Conservation (phyloP, 495 filamentous ascomycete species). For the Lepidopterella palustris region DNA sequence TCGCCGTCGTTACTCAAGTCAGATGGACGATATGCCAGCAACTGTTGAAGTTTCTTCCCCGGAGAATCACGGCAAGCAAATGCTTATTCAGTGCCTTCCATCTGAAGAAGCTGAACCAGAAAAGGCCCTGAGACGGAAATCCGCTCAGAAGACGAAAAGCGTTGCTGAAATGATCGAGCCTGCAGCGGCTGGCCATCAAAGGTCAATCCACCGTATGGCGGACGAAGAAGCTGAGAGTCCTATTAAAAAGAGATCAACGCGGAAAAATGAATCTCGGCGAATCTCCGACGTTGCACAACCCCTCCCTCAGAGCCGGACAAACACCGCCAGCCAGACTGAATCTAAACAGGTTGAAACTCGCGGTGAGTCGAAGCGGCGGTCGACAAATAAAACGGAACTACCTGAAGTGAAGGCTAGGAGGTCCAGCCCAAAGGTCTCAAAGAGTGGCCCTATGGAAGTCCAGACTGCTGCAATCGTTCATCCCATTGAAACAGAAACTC, state of each 20-base stretch:
- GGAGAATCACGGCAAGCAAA: neutral
- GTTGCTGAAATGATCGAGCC: slow-evolving; percentile 6
- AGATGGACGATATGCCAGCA: neutral
- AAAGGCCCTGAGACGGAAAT: slow-evolving; percentile 8
- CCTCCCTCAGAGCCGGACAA: neutral
- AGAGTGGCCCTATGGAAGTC: neutral
- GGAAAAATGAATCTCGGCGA: neutral
- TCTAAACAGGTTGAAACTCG: neutral
- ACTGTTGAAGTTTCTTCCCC: neutral
- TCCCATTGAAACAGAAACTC: neutral
- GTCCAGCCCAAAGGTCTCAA: neutral
- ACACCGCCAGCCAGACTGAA: neutral
- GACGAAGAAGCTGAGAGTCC: slow-evolving; percentile 1
- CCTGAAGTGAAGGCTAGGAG: neutral
- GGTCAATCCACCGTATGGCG: neutral
- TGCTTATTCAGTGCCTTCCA: slow-evolving; percentile 1
- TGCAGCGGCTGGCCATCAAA: neutral
- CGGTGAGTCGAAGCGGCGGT: neutral
- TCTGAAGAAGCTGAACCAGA: neutral
- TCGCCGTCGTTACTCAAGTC: neutral
- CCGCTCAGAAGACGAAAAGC: neutral
- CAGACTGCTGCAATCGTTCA: neutral
- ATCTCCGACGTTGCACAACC: neutral
- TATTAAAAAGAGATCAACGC: slow-evolving; percentile 8
- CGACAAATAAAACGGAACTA: neutral